These are phyloP conservation scores for Solanum pimpinellifolium DNA, from an alignment of 257 asterid genomes.

Conservation along the genomic window DNA sequence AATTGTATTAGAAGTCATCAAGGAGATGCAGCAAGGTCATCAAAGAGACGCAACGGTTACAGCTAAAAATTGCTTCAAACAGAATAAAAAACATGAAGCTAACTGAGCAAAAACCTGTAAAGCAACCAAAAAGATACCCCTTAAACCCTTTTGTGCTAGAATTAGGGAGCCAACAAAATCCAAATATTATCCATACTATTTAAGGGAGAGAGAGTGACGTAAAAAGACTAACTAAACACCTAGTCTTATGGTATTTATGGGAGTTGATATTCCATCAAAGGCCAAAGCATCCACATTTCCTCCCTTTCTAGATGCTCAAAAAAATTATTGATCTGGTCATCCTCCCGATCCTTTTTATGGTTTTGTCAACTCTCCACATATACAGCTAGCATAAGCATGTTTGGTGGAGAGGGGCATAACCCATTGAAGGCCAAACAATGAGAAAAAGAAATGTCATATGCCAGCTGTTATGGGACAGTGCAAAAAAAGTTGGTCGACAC, in stretches of 20 bases:
- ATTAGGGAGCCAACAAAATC: neutral
- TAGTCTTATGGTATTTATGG: neutral
- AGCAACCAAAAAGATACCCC: neutral
- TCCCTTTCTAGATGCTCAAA: neutral
- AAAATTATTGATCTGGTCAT: neutral
- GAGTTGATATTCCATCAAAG: neutral
- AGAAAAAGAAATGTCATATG: neutral
- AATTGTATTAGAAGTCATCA: neutral
- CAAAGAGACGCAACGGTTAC: neutral
- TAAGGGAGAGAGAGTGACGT: neutral
- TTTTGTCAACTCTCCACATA: neutral
- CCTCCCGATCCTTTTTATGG: neutral
- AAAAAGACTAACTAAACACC: neutral
- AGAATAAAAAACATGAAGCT: neutral
- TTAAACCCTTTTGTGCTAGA: neutral
- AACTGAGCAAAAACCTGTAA: neutral
- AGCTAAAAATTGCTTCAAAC: neutral
- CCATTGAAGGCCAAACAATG: neutral
- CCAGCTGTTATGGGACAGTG: neutral
- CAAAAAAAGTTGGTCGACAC: neutral
- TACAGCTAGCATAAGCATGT: neutral
- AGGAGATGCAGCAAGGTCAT: neutral
- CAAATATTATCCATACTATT: neutral
- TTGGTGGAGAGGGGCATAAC: neutral
- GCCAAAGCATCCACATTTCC: neutral